Evolutionary conservation across 2,329 filamentous ascomycete species (phyloP).

Genomic region (Hypoxylon rubiginosum): DNA sequence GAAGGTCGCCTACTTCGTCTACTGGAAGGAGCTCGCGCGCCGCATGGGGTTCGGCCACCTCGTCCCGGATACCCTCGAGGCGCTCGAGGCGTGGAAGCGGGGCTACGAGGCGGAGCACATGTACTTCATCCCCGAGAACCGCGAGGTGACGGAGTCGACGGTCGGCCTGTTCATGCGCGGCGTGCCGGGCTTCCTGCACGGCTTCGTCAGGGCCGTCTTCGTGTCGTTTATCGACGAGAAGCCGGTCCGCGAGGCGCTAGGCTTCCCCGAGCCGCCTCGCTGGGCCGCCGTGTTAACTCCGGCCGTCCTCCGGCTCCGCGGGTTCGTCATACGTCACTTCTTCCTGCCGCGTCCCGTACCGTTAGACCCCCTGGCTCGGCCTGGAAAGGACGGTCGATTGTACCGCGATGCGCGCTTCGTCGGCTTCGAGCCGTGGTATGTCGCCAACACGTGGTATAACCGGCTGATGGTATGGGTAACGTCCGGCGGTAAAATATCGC

Average conservation of each 20-base stretch:
- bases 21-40: conserved; percentile 46
- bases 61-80: conserved; percentile 43
- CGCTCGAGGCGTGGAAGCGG: conserved; percentile 39
- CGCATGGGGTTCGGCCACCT: conserved; percentile 45
- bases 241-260: conserved; percentile 40
- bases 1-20: conserved; percentile 42
- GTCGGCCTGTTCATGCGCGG: conserved; percentile 41
- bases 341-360: conserved; percentile 27
- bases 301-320: conserved; percentile 33
- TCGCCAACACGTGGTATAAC: conserved; percentile 44
- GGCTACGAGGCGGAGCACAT: conserved; percentile 43
- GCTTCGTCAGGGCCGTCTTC: conserved; percentile 35
- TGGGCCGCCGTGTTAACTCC: conserved; percentile 36
- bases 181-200: conserved; percentile 33
- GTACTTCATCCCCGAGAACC: conserved; percentile 44
- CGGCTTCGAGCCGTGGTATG: conserved; percentile 48
- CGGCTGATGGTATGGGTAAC: conserved; percentile 35
- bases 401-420: conserved; percentile 34
- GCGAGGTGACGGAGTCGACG: conserved; percentile 42
- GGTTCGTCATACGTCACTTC: conserved; percentile 33
- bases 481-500: conserved; percentile 32
- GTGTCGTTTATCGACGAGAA: conserved; percentile 44
- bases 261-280: conserved; percentile 40
- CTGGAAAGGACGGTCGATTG: conserved; percentile 34
- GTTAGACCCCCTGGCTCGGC: conserved; percentile 31